Base-by-base conservation (phyloP, 2,329 filamentous ascomycete genomes). In the Pseudocercospora pini-densiflorae region DNA sequence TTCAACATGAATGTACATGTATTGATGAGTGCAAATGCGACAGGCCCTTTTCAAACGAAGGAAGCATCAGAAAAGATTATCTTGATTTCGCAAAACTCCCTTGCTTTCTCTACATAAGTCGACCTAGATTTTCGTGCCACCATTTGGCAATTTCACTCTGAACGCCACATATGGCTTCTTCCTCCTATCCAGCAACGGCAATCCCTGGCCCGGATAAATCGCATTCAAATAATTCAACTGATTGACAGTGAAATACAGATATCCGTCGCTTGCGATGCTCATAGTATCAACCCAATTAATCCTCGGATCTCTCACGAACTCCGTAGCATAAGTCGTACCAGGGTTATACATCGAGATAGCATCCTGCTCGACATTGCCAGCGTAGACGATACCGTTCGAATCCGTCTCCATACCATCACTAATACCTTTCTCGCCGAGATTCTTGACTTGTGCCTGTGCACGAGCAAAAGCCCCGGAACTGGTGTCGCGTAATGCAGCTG, bases 371-470 rank as follows among this genome's bases (percentile, higher is more conserved):
- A 82, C 79, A 62, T 82, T 83, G 0, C 82, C 83, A 16, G 75
- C 74, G 54, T 85, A 85, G 7, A 85, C 77, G 33, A 80, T 72
- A 0, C 78, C 80, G 67, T 84, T 84, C 3, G 76, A 78, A 59
- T 85, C 83, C 9, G 79, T 83, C 73, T 85, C 83, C 19, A 85
- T 77, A 0, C 83, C 83, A 70, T 85, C 83, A 3, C 79, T 83
- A 1, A 82, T 76, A 3, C 83, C 83, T 51, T 83, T 82, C 64
- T 85, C 77, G 0, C 81, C 80, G 1, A 77, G 75, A 19, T 79
- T 80, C n/a, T 75, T 70, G 9, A 84, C 79, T 0, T 77, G 77
- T 29, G 77, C 75, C 60, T 80, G 77, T 2, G 82, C 79, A n/a
- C 77, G 61, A 2, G 83, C 66, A 66, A 84, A 81, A 14, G 75